A percentile compares a stretch with the other conserved stretches of the same genome.
phyloP scores from a whole-genome alignment of 768 basidiomycete genomes.

The Psilocybe subaeruginosa region DNA sequence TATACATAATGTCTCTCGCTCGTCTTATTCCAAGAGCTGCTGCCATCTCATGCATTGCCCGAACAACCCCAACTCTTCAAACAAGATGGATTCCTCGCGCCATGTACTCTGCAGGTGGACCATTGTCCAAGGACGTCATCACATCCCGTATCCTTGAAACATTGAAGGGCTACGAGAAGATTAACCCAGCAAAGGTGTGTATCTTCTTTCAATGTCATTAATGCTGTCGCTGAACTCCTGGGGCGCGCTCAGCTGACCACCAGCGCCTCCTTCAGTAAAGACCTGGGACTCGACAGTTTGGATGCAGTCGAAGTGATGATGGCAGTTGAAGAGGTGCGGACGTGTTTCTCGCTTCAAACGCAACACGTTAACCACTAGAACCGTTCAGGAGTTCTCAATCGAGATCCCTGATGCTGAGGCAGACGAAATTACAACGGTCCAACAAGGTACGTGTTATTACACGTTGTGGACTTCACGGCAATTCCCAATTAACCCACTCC shows the following conservation, averaged over 20 bases:
- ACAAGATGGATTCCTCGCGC: conserved; percentile 46
- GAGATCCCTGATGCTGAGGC: conserved; percentile 98
- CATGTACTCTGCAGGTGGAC: conserved; percentile 67
- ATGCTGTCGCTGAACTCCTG: background rate
- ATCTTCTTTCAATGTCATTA: background rate
- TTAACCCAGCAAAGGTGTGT: conserved; percentile 71
- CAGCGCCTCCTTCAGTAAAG: conserved; percentile 69
- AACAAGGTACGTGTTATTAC: conserved; percentile 66
- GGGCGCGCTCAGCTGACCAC: conserved; percentile 57
- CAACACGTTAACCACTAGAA: conserved; percentile 1
- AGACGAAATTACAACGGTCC: conserved; percentile 90
- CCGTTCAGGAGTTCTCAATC: conserved; percentile 85
- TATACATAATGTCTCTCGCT: conserved; percentile 53
- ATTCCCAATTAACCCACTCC: conserved; percentile 22
- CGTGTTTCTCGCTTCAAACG: conserved; percentile 3
- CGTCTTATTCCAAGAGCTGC: conserved; percentile 52
- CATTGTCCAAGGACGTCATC: conserved; percentile 70
- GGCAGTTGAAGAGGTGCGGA: conserved; percentile 90
- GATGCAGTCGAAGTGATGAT: conserved; percentile 98
- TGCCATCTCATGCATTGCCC: conserved; percentile 43
- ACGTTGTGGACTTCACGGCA: conserved; percentile 9
- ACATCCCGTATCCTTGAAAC: conserved; percentile 79
- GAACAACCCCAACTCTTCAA: conserved; percentile 36
- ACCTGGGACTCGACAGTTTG: conserved; percentile 93
- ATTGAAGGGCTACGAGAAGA: conserved; percentile 89